phyloP scores from a whole-genome alignment of 176 grass and related monocot genomes.

The Canna indica region DNA sequence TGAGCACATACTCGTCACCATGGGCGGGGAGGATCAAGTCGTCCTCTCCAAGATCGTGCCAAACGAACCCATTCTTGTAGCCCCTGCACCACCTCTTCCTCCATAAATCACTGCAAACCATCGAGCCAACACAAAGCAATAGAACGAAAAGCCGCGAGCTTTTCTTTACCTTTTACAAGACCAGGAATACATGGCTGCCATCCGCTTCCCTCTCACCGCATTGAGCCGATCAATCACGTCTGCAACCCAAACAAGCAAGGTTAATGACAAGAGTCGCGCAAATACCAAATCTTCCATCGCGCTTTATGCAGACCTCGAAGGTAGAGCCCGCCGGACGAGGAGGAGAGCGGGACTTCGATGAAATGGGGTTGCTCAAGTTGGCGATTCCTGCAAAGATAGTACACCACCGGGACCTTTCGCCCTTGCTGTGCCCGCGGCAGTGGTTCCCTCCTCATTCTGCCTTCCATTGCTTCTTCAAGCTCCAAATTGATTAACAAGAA shows the following conservation, averaged over 20 bases:
- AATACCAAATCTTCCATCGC: not conserved
- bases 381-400: conserved; percentile 76
- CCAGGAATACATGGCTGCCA: conserved; percentile 88
- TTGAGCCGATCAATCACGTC: conserved; percentile 90
- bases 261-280: too few relatives aligned
- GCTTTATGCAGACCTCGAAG: conserved; percentile 50
- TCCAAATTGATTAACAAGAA: too few relatives aligned
- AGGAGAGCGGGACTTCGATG: conserved; percentile 79
- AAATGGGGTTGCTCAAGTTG: conserved; percentile 96
- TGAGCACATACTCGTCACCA: conserved; percentile 20
- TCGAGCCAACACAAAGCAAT: not conserved
- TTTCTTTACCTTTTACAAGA: conserved; percentile 77
- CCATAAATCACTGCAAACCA: not conserved
- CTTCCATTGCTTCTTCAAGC: too few relatives aligned
- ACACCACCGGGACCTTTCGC: conserved; percentile 72
- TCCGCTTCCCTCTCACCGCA: conserved; percentile 67
- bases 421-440: not conserved
- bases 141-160: not conserved
- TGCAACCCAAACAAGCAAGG: conserved; percentile 1
- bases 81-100: not conserved
- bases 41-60: conserved; percentile 22
- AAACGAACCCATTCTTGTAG: conserved; percentile 22
- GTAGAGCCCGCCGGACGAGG: conserved; percentile 62
- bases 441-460: not conserved
- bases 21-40: conserved; percentile 14